Evolutionary conservation across 768 basidiomycete genomes (phyloP), one percentile per base, ranked within the genome.

Genomic region (Mycena indigotica): DNA sequence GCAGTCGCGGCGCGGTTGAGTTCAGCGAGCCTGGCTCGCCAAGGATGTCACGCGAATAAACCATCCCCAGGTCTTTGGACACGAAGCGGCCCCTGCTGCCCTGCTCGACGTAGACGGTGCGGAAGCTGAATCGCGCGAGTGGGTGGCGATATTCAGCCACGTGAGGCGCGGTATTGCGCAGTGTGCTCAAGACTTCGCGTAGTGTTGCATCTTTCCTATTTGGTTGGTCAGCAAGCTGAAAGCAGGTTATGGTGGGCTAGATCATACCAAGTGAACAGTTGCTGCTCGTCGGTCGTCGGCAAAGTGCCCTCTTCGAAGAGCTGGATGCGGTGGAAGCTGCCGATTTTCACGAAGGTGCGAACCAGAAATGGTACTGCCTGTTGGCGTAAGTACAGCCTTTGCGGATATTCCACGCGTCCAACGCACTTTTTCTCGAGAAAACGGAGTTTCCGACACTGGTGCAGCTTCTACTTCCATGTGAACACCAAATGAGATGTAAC

Each of bases 311-410:
- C 89, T 66, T 93, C 89, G 63, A 93, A 93, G 54, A 89, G 77
- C 3, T 77, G 72, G 23, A 91, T 73, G 39, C 88, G 80, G 69
- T 93, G 91, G 69, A 91, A 91, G 32, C 83, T 76, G 19, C 89
- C 89, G 35, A 90, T 83, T 81, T 91, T 93, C 55, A 93, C 80
- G 69, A 93, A 93, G 15, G 90, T 78, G 50, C 91, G 83, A 30
- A 93, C 84, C 53, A 93, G 83, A 71, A 93, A 93, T 5, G 91
- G 91, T 0, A 87, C 80, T 4, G 86, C 90, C 91, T 92, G 61
- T 41, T 2, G 12, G 38, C 23, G 25, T 59, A 23, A 59, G 55
- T 17, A 12, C 26, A 15, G 25, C 5, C 15, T 28, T 46, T n/a
- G 16, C 4, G 46, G 15, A 13, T 4, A 17, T 15, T 2, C 16